Evolutionary conservation across 2,329 filamentous ascomycete genomes (phyloP).

Genomic region (Talaromyces sp.): DNA sequence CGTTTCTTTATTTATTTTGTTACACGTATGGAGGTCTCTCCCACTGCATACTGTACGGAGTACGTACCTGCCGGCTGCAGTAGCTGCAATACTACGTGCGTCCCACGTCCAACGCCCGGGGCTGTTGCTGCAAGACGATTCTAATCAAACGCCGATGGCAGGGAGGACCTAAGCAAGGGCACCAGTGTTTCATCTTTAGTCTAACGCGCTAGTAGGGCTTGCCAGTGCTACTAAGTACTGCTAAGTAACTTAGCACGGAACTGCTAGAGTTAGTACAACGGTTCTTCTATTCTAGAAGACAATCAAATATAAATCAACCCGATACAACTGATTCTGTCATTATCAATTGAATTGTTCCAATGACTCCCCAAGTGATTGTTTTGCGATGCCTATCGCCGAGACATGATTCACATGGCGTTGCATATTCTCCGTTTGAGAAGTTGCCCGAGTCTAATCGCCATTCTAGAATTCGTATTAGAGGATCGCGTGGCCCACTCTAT

Average conservation of each 20-base stretch:
- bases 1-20: conserved; percentile 5
- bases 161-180: conserved; percentile 16
- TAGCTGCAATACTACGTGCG: not conserved
- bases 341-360: not conserved
- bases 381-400: too few species aligned
- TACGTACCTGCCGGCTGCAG: not conserved
- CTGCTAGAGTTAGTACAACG: not conserved
- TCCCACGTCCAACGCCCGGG: not conserved
- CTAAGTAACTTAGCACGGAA: not conserved
- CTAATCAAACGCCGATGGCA: not conserved
- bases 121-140: not conserved
- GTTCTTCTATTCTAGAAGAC: not conserved
- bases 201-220: not conserved
- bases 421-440: not conserved
- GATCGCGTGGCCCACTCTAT: conserved; percentile 1
- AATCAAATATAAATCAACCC: not conserved
- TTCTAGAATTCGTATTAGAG: conserved; percentile 4
- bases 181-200: conserved; percentile 26
- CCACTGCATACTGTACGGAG: not conserved
- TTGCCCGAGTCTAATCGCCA: not conserved
- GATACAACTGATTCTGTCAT: not conserved
- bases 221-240: too few species aligned
- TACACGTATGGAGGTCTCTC: conserved; percentile 2
- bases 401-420: not conserved
- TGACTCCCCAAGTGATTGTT: too few species aligned